Evolutionary conservation across 2,329 filamentous ascomycete genomes (phyloP).

Genomic region (Magnaporthiopsis poae): DNA sequence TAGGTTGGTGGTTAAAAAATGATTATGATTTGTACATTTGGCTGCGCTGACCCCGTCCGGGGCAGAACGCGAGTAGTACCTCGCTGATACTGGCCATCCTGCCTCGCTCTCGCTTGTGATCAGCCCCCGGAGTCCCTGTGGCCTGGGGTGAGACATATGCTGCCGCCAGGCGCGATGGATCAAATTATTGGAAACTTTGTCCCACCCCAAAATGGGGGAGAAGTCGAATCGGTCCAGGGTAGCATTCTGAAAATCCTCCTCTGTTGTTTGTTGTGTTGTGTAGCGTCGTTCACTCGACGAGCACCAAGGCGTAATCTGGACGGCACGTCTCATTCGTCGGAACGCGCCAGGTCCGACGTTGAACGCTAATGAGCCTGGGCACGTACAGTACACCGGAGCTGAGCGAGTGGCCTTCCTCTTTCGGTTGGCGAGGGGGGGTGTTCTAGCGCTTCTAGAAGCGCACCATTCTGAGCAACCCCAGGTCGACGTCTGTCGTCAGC

Average conservation of each 20-base stretch:
- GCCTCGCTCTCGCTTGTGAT: no score
- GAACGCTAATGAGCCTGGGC: background rate
- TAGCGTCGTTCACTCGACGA: no score
- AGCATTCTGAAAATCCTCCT: no score
- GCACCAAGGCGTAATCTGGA: background rate
- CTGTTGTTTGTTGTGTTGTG: background rate
- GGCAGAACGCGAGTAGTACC: background rate
- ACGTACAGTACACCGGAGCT: no score
- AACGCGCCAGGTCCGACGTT: background rate
- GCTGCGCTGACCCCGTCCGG: no score
- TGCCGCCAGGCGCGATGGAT: background rate
- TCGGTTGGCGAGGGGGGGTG: background rate
- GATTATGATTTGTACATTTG: background rate
- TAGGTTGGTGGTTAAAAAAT: no score
- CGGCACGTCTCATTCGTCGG: background rate
- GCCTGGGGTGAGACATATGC: background rate
- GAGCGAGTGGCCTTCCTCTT: background rate
- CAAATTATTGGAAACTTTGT: background rate
- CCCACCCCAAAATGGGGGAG: no score
- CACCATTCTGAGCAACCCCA: background rate
- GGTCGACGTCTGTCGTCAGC: background rate
- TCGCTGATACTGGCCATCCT: no score
- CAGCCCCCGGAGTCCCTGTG: background rate
- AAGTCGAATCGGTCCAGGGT: no score
- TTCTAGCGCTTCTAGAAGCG: background rate